Conservation (phyloP, 805 yeast species). For the Candida sonorensis region DNA sequence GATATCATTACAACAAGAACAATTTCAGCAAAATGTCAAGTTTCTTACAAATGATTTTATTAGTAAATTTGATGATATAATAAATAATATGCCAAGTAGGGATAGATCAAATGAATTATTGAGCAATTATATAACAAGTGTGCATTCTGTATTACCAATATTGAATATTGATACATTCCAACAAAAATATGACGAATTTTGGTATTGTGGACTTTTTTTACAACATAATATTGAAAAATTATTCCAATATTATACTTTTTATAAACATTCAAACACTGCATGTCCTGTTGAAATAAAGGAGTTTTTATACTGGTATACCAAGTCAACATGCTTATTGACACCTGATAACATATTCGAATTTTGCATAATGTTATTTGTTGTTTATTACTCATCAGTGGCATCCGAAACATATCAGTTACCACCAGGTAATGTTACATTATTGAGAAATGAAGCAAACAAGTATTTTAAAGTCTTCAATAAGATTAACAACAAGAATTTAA, state of each 20-base stretch:
- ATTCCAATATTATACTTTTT: conserved; percentile 11
- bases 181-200: conserved; percentile 35
- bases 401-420: conserved; percentile 9
- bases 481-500: conserved; percentile 11
- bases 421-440: conserved; percentile 1
- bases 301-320: conserved; percentile 41
- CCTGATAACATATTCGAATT: conserved; percentile 17
- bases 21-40: neutral
- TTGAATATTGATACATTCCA: conserved; percentile 41
- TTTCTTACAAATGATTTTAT: conserved; percentile 1
- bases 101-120: conserved; percentile 44
- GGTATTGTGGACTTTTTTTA: conserved; percentile 32
- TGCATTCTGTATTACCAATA: conserved; percentile 51
- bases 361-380: conserved; percentile 13
- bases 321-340: conserved; percentile 16
- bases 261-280: conserved; percentile 4
- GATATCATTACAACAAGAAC: neutral
- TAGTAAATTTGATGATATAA: conserved; percentile 31
- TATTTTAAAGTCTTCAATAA: conserved; percentile 13
- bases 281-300: conserved; percentile 11
- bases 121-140: conserved; percentile 40
- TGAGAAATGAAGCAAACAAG: conserved; percentile 15
- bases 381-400: conserved; percentile 14
- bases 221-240: conserved; percentile 15
- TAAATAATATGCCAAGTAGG: conserved; percentile 33